Base-by-base conservation (phyloP, 805 yeast genomes). In the Cephaloascus fragrans region DNA sequence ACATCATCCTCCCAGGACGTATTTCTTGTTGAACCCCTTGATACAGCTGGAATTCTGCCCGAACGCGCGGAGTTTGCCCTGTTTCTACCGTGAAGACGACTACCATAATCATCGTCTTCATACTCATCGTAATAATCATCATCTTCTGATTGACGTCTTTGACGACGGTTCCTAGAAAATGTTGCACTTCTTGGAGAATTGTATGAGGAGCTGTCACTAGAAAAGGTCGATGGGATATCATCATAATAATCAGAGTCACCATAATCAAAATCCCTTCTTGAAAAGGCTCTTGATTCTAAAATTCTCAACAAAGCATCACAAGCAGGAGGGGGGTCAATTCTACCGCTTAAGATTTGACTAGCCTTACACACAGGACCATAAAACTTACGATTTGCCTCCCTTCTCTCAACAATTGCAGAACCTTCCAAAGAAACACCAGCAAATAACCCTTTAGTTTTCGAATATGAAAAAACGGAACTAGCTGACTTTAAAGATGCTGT, bases 391-490 rank as follows among this genome's bases (percentile, higher is more conserved):
- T 90, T 90, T 19, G 97, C 96, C 52, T 93, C 97, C 62, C 97
- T 77, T 67, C 98, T 83, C 62, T 93, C 98, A n/a, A 93, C 71
- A 42, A 93, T 77, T 14, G 90, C 95, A 1, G 97, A 88, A 23
- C 98, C 98, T 64, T 90, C 98, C 38, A 90, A 73, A 1, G 97
- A 90, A 16, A 90, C 94, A 54, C 98, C 98, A 0, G 98, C 98
- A 63, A 86, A 90, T 37, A 93, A 71, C 46, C 98, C 98, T 59
- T 93, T 90, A 3, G 96, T 88, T 61, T 93, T 90, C 10, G 97
- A 86, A 62, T 93, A 90, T 1, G 97, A 68, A 56, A 90, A 90
- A 15, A 90, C 81, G 4, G 97, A 95, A 3, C 97, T 85, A 3
- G 88, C 93, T 39, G 82, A 71, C 49, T 81, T 82, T 41, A 87